A percentile compares a stretch with the other conserved stretches of the same genome.
Evolutionary conservation across 495 filamentous ascomycete genomes (phyloP).

Genomic region (Cercophora sp.): DNA sequence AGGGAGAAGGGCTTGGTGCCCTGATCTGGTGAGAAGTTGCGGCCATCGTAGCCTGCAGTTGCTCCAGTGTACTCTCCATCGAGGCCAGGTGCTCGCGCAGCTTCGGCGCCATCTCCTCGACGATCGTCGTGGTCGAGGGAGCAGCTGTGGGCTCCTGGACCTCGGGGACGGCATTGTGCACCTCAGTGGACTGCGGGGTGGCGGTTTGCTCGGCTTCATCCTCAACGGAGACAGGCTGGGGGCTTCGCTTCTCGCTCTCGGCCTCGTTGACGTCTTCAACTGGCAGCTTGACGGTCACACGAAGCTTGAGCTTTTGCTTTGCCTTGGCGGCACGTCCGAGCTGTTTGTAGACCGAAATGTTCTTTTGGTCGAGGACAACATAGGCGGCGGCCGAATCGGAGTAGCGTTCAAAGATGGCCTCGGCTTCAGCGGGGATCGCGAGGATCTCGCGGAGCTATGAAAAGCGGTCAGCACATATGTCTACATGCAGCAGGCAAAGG

Average conservation of each 20-base stretch:
- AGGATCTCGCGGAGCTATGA: conserved; percentile 72
- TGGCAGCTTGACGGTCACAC: conserved; percentile 52
- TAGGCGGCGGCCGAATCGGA: conserved; percentile 87
- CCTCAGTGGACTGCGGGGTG: conserved; percentile 4
- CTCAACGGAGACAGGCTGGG: conserved; percentile 26
- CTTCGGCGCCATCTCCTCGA: background rate
- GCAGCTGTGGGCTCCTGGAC: conserved; percentile 3
- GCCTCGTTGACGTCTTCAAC: conserved; percentile 2
- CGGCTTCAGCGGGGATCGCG: conserved; percentile 60
- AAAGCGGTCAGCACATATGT: conserved; percentile 19
- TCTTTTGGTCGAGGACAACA: conserved; percentile 71
- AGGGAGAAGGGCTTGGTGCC: background rate
- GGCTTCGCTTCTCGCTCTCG: conserved; percentile 18
- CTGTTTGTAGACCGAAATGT: conserved; percentile 87
- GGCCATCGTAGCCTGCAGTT: conserved; percentile 9
- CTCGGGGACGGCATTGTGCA: no score
- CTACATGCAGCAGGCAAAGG: no score
- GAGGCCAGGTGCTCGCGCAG: background rate
- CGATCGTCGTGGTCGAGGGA: background rate
- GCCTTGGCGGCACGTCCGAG: conserved; percentile 95
- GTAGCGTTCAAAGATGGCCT: conserved; percentile 84
- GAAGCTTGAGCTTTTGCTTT: conserved; percentile 93
- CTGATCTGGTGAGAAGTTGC: no score
- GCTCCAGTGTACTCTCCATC: conserved; percentile 12
- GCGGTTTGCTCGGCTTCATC: conserved; percentile 20